phyloP scores from a whole-genome alignment of 805 yeast species.

The Candida ipomoeae region DNA sequence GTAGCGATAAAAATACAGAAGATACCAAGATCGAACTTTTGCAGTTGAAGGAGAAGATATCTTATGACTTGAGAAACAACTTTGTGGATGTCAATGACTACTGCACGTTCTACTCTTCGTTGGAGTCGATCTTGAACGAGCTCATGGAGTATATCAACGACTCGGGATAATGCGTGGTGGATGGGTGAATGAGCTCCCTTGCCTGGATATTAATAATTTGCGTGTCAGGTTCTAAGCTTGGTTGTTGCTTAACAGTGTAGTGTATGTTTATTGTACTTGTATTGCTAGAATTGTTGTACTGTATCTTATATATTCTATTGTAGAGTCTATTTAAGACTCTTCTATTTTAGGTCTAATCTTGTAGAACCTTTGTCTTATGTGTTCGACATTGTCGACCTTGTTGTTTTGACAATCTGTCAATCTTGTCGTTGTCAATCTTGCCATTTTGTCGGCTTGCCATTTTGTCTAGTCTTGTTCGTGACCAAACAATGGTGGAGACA shows the following conservation, averaged over 20 bases:
- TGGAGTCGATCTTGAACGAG: slow-evolving; percentile 38
- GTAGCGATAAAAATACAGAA: slow-evolving; percentile 7
- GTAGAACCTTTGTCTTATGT: no score
- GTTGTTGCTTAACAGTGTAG: no score
- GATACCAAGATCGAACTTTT: slow-evolving; percentile 25
- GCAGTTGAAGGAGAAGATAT: slow-evolving; percentile 35
- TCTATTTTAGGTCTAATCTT: no score
- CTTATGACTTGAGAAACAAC: slow-evolving; percentile 39
- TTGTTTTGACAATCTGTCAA: background rate
- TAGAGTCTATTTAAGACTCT: no score
- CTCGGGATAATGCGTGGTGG: background rate
- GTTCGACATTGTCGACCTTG: no score
- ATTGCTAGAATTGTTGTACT: no score
- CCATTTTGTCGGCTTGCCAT: background rate
- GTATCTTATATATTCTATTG: no score
- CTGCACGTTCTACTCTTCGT: slow-evolving; percentile 40
- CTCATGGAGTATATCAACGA: slow-evolving; percentile 35
- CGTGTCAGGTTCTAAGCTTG: background rate
- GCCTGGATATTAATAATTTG: background rate
- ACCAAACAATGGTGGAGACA: slow-evolving; percentile 10
- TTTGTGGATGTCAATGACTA: slow-evolving; percentile 43
- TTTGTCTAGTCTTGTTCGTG: slow-evolving; percentile 5
- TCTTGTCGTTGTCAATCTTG: no score
- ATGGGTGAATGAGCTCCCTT: background rate
- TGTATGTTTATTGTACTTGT: no score